Evolutionary conservation across 345 rosid species (phyloP).

Genomic region (Eucalyptus pumila): DNA sequence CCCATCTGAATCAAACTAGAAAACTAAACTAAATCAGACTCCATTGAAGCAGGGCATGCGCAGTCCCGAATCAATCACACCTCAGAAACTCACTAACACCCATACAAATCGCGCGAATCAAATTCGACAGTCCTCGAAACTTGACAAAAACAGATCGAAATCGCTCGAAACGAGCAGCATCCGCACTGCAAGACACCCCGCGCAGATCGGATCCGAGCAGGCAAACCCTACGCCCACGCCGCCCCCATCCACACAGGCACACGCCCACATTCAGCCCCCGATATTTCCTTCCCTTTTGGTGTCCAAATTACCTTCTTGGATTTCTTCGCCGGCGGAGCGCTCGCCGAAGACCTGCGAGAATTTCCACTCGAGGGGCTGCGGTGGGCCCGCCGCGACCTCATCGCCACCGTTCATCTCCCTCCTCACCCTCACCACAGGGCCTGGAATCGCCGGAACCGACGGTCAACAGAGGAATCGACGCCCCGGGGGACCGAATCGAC

Average conservation of each 20-base stretch:
- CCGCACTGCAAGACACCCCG: background rate
- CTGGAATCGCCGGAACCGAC: background rate
- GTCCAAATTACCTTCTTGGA: conserved; percentile 55
- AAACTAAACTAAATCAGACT: background rate
- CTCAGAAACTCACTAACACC: background rate
- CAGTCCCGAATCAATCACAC: background rate
- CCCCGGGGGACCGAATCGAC: background rate
- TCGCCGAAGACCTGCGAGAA: conserved; percentile 97
- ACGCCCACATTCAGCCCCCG: background rate
- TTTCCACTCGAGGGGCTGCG: conserved; percentile 80
- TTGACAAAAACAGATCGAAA: background rate
- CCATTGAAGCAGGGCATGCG: background rate
- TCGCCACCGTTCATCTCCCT: conserved; percentile 47
- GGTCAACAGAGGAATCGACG: background rate
- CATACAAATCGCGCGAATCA: background rate
- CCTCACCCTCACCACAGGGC: background rate
- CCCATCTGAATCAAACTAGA: background rate
- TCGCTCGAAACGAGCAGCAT: background rate
- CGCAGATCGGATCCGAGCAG: background rate
- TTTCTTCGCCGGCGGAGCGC: conserved; percentile 89
- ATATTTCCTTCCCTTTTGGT: background rate
- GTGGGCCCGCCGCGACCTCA: conserved; percentile 24
- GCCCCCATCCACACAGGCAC: background rate
- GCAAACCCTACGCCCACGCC: background rate
- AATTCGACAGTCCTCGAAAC: background rate